Evolutionary conservation across 768 basidiomycete genomes (phyloP), one percentile per base, ranked within the genome.

Genomic region (Phallus indusiatus): DNA sequence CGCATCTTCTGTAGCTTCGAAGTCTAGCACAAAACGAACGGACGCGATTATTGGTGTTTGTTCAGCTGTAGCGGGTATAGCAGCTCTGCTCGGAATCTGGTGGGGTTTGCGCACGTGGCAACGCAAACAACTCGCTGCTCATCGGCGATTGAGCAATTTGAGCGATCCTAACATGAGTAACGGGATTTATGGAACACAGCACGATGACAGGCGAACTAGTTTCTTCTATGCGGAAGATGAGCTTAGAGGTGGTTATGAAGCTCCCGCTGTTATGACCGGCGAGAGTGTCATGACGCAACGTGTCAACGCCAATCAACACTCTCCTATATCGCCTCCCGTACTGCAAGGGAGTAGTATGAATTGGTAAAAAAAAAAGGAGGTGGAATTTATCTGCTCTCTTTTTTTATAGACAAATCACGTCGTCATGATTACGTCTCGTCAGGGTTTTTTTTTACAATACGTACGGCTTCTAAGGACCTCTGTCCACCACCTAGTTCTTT

Each of bases 31-130:
- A 22, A 69, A 74, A 16, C 67, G 90, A 12, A 81, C 88, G 66
- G 83, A 94, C 64, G 90, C 90, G 22, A 93, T 95, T 67, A 94
- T 96, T 62, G 94, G 94, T 20, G 91, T 95, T 3, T 88, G 92
- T 62, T 83, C 81, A 46, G 83, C 87, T 1, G 79, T 95, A 18
- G 92, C 92, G 12, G 88, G 80, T 5, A 79, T 94, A 56, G 84
- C 90, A 0, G 68, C 92, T 47, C 65, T 90, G 47, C 82, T 88
- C 36, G 77, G 92, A 33, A 78, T 76, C 16, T 88, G 83, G 74
- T 85, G 94, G 65, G 76, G 82, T 47, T 84, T 82, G 67, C 80
- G 85, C 56, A 80, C 84, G 5, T 73, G 83, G 69, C 83, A 85
- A 73, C 76, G 83, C 57, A 81, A 81, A 47, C 79, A 79, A 52